phyloP scores from a whole-genome alignment of 306 rosid species.

The Gillenia trifoliata region DNA sequence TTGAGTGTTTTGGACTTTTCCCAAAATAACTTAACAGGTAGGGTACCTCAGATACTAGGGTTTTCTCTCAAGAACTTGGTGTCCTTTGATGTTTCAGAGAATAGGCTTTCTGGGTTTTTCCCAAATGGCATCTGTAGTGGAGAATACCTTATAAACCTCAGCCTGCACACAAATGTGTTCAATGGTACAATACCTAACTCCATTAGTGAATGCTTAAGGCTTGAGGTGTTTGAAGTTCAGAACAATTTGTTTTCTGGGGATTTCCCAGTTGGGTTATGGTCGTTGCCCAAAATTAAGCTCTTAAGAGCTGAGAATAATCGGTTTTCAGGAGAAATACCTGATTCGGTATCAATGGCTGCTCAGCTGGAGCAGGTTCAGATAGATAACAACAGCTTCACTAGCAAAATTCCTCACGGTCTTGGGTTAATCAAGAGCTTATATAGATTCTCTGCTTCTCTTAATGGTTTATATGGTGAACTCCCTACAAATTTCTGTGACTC shows the following conservation, averaged over 20 bases:
- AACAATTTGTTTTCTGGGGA: conserved; percentile 77
- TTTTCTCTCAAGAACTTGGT: conserved; percentile 73
- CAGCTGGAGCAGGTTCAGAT: conserved; percentile 93
- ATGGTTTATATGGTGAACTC: conserved; percentile 66
- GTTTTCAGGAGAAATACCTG: conserved; percentile 80
- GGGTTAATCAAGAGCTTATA: conserved; percentile 75
- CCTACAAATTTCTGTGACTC: conserved; percentile 89
- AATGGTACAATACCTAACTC: conserved; percentile 57
- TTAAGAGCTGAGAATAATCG: conserved; percentile 86
- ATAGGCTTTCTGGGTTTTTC: conserved; percentile 68
- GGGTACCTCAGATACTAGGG: conserved; percentile 42
- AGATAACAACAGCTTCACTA: conserved; percentile 66
- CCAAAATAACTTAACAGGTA: conserved; percentile 76
- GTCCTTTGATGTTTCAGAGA: conserved; percentile 83
- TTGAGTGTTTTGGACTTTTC: conserved; percentile 75
- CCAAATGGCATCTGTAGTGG: conserved; percentile 68
- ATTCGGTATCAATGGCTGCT: conserved; percentile 67
- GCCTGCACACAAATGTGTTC: conserved; percentile 70
- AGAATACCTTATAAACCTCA: conserved; percentile 47
- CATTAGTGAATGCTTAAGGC: conserved; percentile 57
- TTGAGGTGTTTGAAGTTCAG: conserved; percentile 92
- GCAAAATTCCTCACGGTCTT: conserved; percentile 72
- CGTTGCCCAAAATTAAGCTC: conserved; percentile 77
- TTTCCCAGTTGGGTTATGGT: conserved; percentile 66
- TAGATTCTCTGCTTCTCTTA: conserved; percentile 89